Base-by-base conservation (phyloP, 495 filamentous ascomycete genomes). In the Pyrenula massariospora region DNA sequence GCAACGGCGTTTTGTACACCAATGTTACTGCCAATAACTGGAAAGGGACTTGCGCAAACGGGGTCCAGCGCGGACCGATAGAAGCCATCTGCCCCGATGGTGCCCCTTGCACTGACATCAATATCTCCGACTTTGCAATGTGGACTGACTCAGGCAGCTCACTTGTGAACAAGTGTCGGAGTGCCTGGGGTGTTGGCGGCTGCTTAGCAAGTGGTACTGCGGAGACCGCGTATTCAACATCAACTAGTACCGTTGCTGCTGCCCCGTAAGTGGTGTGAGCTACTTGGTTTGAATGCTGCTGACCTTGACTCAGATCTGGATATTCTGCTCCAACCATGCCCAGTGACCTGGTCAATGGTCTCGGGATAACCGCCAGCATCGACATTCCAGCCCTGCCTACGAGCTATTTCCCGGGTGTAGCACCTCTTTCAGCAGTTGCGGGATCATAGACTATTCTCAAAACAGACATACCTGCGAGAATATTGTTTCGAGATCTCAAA, bases 71-170 rank as follows among this genome's bases (percentile, higher is more conserved):
- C 3, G 76, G 77, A 0, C 80, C 80, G 0, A 71, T 84, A 54
- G 68, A 76, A 42, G 67, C 77, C 11, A 69, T 70, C 55, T 80
- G 75, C 42, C 62, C 73, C 0, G 64, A 76, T 54, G 65, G 69
- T 11, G 68, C 72, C 0, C 81, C 81, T 12, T 79, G 80, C 65
- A 77, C 69, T 2, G 76, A 73, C 25, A 71, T 83, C 54, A 76
- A 65, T 8, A 70, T 84, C 54, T 60, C 67, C 15, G 73, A 82
- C 58, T 78, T 83, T 52, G 62, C 68, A n/a, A 80, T 85, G 72
- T 83, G 80, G 81, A 84, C 81, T 10, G 76, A 81, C 53, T 60
- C 64, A 3, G 31, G 31, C 31, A 42, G 31, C 31, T 42, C 31
- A 15, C 31, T 42, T 15, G 31, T 42, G 15, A 62, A 62, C 56